Evolutionary conservation across 345 rosid species (phyloP).

Genomic region (Toxicodendron radicans): DNA sequence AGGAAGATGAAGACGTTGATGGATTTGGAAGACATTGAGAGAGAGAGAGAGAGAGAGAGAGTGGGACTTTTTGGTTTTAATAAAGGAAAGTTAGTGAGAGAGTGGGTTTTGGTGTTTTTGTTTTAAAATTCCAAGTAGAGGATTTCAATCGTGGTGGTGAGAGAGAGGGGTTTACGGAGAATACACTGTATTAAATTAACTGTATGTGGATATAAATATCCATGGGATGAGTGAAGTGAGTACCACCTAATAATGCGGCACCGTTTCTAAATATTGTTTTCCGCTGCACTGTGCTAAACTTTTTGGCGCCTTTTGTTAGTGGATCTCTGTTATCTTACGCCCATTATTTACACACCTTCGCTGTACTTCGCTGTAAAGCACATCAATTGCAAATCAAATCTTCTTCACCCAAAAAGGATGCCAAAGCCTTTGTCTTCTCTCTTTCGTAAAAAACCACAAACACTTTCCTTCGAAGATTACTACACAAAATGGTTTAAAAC

Average conservation of each 20-base stretch:
- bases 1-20: conserved; percentile 23
- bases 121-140: background rate
- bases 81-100: background rate
- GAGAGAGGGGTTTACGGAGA: background rate
- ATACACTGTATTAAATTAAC: too few relatives aligned
- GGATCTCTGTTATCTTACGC: too few relatives aligned
- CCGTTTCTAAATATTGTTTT: too few relatives aligned
- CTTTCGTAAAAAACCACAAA: conserved; percentile 48
- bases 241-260: too few relatives aligned
- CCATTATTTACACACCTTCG: too few relatives aligned
- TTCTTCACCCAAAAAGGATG: conserved; percentile 34
- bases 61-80: background rate
- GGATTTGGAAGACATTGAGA: conserved; percentile 38
- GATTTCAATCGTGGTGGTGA: background rate
- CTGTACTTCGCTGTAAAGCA: too few relatives aligned
- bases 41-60: conserved; percentile 8
- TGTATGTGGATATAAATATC: too few relatives aligned
- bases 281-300: too few relatives aligned
- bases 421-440: conserved; percentile 38
- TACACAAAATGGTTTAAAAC: conserved; percentile 64
- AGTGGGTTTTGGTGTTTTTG: background rate
- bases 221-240: too few relatives aligned
- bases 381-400: background rate
- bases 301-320: too few relatives aligned
- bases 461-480: conserved; percentile 56